Evolutionary conservation across 352 stramenopile genomes (phyloP).

Genomic region (Pythium coloratum): DNA sequence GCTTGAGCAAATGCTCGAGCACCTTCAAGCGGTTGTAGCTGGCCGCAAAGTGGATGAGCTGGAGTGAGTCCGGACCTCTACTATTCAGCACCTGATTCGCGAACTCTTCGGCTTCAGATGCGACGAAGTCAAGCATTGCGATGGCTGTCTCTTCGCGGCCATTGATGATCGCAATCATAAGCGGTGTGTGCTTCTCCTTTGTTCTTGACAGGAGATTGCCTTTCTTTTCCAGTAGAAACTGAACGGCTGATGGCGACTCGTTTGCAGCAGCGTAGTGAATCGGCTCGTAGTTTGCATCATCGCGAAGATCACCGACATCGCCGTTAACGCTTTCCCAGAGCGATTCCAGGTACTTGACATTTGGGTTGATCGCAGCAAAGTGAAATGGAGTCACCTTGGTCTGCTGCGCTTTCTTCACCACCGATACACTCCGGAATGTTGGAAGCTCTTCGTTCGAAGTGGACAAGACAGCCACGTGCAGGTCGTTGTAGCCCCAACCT

Average conservation of each 20-base stretch:
- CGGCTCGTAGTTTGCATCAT: conserved; percentile 54
- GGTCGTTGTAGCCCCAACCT: conserved; percentile 57
- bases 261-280: conserved; percentile 69
- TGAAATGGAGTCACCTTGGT: conserved; percentile 63
- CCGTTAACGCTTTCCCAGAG: conserved; percentile 52
- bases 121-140: conserved; percentile 47
- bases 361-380: conserved; percentile 70
- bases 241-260: conserved; percentile 39
- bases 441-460: conserved; percentile 34
- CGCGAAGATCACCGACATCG: conserved; percentile 35
- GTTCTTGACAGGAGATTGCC: conserved; percentile 46
- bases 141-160: conserved; percentile 52
- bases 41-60: conserved; percentile 60
- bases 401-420: conserved; percentile 59
- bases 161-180: conserved; percentile 51
- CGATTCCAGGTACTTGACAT: conserved; percentile 53
- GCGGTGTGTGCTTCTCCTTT: conserved; percentile 55
- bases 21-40: conserved; percentile 40
- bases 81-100: conserved; percentile 36
- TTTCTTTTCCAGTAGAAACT: conserved; percentile 52
- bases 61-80: conserved; percentile 44
- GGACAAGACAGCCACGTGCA: conserved; percentile 52
- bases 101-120: conserved; percentile 28
- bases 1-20: conserved; percentile 45
- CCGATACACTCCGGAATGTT: conserved; percentile 54